Base-by-base conservation (phyloP, 331 rosid species). In the Malus hybrid region DNA sequence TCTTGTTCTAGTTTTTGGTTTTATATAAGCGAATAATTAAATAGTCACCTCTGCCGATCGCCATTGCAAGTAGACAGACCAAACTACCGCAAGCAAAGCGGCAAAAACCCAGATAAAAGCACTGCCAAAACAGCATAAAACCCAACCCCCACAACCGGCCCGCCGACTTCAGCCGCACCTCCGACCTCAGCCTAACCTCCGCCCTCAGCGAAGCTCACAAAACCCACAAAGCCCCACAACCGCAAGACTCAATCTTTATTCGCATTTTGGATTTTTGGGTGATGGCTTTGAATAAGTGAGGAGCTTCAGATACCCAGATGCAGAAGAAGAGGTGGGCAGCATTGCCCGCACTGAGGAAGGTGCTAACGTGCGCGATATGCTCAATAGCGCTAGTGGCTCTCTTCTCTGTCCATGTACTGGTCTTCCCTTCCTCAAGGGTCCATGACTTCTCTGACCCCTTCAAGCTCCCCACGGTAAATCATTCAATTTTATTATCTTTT, bases 381-480 rank as follows among this genome's bases (percentile, higher is more conserved):
- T 75, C 89, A 4, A 78, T 92, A 70, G 87, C 87, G 52, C 50
- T 89, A 1, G 75, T 86, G 58, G 88, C 86, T 44, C 74, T 94
- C 60, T 78, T 92, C 86, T 88, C 93, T 36, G 86, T 82, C 52
- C 97, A 86, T 46, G 81, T 89, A 6, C 88, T 87, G 39, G 78
- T 83, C 10, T 86, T 92, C 57, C 86, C 95, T 79, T 81, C 96
- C 4, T 83, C 89, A 48, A 75, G 73, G 82, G 79, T 80, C 78
- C 75, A 86, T 29, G 78, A 77, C 75, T 86, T 90, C 89, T 85
- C 84, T 85, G 90, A 88, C 22, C 72, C 89, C 77, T 63, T 61
- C 83, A 88, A 84, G 82, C 86, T 90, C 50, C 84, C 87, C 63
- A 78, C 90, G 99, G 99, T 94, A 80, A 77, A 52, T 18, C 44